Evolutionary conservation across 2,329 filamentous ascomycete species (phyloP).

Genomic region (Fusarium buharicum): DNA sequence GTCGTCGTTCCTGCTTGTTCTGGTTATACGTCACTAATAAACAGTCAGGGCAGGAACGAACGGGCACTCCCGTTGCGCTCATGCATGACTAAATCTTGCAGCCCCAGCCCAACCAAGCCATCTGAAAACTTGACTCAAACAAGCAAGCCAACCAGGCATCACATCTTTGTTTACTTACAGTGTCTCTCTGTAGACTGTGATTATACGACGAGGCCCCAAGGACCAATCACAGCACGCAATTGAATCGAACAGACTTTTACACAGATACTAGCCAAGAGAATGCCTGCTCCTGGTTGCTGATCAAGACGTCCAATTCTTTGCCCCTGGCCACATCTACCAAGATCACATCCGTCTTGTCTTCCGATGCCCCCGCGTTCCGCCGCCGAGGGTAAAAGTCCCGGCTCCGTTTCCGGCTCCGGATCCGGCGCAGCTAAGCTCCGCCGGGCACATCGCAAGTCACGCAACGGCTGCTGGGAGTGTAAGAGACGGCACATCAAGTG

Average conservation of each 20-base stretch:
- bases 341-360: background rate
- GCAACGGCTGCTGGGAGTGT: conserved; percentile 55
- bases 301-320: conserved; percentile 10
- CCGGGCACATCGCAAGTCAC: conserved; percentile 54
- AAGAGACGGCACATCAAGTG: conserved; percentile 57
- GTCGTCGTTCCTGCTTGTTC: background rate
- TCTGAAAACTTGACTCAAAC: conserved; percentile 2
- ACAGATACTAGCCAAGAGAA: conserved; percentile 5
- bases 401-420: conserved; percentile 29
- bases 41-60: background rate
- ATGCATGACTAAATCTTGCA: conserved; percentile 6
- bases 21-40: background rate
- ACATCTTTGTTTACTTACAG: background rate
- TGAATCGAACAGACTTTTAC: background rate
- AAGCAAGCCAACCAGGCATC: background rate
- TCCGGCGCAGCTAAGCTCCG: conserved; percentile 46
- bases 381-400: conserved; percentile 26
- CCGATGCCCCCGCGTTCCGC: conserved; percentile 36
- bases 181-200: too few relatives aligned
- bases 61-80: background rate
- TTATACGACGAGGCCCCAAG: background rate
- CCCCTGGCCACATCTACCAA: background rate
- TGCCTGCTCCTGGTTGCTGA: conserved; percentile 12
- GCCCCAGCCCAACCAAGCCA: background rate
- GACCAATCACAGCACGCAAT: conserved; percentile 10